phyloP scores from a whole-genome alignment of 2,329 filamentous ascomycete species.

The Aureobasidium leucospermi region DNA sequence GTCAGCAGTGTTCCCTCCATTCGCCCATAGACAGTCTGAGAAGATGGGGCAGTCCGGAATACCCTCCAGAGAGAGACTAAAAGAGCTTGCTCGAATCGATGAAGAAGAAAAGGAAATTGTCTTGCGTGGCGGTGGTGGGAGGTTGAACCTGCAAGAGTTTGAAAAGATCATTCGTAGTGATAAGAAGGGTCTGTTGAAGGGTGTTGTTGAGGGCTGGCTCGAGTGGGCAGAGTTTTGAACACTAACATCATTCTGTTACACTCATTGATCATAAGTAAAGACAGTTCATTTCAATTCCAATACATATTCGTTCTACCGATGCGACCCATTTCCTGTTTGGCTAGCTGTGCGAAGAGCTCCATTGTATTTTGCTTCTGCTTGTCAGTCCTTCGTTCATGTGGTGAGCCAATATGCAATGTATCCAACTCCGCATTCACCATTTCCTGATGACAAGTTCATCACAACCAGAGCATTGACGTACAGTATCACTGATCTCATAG shows the following conservation, averaged over 20 bases:
- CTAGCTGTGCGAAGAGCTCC: no score
- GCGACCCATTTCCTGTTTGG: no score
- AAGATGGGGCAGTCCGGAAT: background rate
- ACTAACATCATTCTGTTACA: no score
- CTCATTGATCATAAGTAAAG: background rate
- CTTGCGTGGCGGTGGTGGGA: slow-evolving; percentile 68
- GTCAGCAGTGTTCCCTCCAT: background rate
- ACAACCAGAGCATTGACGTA: background rate
- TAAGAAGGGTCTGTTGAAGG: slow-evolving; percentile 53
- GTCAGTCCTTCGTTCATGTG: no score
- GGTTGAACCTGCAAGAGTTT: slow-evolving; percentile 73
- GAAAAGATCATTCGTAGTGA: slow-evolving; percentile 59
- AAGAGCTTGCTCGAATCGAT: slow-evolving; percentile 47
- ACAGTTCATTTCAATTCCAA: background rate
- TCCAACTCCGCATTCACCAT: no score
- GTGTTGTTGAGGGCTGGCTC: slow-evolving; percentile 86
- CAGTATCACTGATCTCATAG: background rate
- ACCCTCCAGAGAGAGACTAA: slow-evolving; percentile 31
- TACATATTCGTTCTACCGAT: no score
- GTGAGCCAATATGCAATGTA: no score
- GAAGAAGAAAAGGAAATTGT: slow-evolving; percentile 61
- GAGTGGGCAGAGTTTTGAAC: slow-evolving; percentile 58
- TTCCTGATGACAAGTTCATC: background rate
- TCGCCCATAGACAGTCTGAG: background rate
- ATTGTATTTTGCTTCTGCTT: no score